Evolutionary conservation across 1,139 yeast species (phyloP).

Genomic region (Geotrichum aggregatum): DNA sequence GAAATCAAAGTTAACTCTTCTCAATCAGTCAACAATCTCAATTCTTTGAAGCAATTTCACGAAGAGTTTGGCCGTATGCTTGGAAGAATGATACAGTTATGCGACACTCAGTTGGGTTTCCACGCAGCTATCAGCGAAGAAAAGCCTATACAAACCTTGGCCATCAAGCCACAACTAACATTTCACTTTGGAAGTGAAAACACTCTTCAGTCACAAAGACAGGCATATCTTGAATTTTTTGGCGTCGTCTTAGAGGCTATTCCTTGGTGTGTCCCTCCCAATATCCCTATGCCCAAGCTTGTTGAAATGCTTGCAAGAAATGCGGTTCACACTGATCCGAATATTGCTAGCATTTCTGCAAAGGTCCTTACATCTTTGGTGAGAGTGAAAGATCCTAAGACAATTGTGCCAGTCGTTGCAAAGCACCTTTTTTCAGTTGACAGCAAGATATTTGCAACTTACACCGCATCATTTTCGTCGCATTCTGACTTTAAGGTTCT

Average conservation of each 20-base stretch:
- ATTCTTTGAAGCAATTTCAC: conserved; percentile 44
- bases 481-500: conserved; percentile 56
- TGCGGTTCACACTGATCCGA: conserved; percentile 60
- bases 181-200: conserved; percentile 48
- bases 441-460: conserved; percentile 44
- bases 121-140: conserved; percentile 27
- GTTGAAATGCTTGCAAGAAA: conserved; percentile 75
- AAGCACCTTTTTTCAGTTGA: conserved; percentile 75
- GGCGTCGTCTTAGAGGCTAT: conserved; percentile 63
- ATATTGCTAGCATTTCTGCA: conserved; percentile 60
- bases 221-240: conserved; percentile 56
- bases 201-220: conserved; percentile 32
- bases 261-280: conserved; percentile 61
- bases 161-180: conserved; percentile 38
- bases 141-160: conserved; percentile 22
- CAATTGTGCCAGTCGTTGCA: conserved; percentile 68
- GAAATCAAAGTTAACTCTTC: conserved; percentile 15
- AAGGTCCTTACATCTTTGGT: conserved; percentile 64
- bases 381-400: conserved; percentile 64
- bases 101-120: conserved; percentile 49
- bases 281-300: conserved; percentile 54
- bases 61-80: conserved; percentile 71
- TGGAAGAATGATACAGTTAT: conserved; percentile 51
- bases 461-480: conserved; percentile 50
- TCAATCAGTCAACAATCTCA: conserved; percentile 23